phyloP scores from a whole-genome alignment of 495 filamentous ascomycete genomes.

The Penicillium flavigenum region DNA sequence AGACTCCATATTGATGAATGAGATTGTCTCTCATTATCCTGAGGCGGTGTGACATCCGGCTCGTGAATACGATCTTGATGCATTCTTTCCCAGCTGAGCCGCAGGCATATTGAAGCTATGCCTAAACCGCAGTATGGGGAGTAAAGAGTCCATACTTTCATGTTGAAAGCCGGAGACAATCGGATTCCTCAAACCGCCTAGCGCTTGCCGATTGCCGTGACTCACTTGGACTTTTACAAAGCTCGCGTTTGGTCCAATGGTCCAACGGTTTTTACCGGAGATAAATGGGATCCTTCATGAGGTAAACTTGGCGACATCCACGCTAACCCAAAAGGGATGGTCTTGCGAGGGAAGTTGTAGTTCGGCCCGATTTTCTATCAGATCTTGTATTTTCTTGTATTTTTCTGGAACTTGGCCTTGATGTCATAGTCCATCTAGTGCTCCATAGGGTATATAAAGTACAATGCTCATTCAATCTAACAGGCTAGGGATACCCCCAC shows the following conservation, averaged over 20 bases:
- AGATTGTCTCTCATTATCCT: neutral
- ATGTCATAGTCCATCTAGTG: slow-evolving; percentile 11
- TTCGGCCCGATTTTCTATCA: slow-evolving; percentile 25
- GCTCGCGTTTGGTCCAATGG: neutral
- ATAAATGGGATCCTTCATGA: slow-evolving; percentile 4
- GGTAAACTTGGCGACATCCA: slow-evolving; percentile 2
- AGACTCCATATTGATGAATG: neutral
- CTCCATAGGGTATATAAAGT: neutral
- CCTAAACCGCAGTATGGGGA: too few species aligned
- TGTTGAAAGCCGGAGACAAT: neutral
- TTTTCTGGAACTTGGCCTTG: slow-evolving; percentile 2
- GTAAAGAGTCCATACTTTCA: neutral
- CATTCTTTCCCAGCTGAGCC: neutral
- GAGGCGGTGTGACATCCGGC: neutral
- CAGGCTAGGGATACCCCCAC: slow-evolving; percentile 4
- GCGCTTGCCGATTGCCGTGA: neutral
- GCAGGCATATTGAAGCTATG: neutral
- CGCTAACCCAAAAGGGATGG: slow-evolving; percentile 30
- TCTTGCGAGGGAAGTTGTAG: slow-evolving; percentile 28
- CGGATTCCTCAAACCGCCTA: neutral
- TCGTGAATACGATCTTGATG: neutral
- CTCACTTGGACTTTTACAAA: neutral
- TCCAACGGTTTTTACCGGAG: slow-evolving; percentile 6
- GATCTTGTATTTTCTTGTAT: neutral
- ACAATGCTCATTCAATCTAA: neutral